Evolutionary conservation across 2,329 filamentous ascomycete genomes (phyloP), one percentile per base, ranked within the genome.

Genomic region (Fusarium falciforme): DNA sequence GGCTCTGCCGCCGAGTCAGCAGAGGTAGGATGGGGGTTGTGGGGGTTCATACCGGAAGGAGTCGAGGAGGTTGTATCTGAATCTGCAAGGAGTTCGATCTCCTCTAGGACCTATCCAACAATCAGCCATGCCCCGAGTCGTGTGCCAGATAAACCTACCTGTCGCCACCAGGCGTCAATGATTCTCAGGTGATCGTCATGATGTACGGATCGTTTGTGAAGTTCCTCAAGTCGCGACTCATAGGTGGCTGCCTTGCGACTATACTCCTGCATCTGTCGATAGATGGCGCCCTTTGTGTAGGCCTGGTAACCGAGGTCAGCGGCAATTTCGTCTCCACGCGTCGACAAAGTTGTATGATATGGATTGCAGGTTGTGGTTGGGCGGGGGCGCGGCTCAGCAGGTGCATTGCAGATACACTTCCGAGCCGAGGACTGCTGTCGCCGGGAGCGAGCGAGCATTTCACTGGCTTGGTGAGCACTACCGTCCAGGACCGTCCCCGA

Each of bases 211-310:
- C 91, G 90, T 81, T 94, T 95, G 74, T 93, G 90, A 72, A 97
- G 86, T 75, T 97, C 93, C 80, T 92, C 92, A 71, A 98, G 87
- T 80, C 94, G 93, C 67, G 90, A 87, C 85, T 98, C 95, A 72
- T 97, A 86, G 44, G 93, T 93, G 67, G 89, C 88, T 81, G 95
- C 95, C 82, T 97, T 94, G 77, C 96, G 92, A 85, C 97, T 98
- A 84, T 97, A 98, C 84, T 98, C 96, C 81, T 95, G 94, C 95
- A 99, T 98, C 85, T 98, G 96, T 67, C 97, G 94, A 79, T 94
- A 93, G 82, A 99, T 98, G 74, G 96, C 96, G 86, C 98, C 96
- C 85, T 98, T 99, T 70, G 82, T 84, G 70, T 84, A 84, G 63
- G 80, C 74, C 83, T 84, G 76, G 71, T 71, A 68, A 67, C 70